Conservation (phyloP, 805 yeast species). For the Candida broadrunensis region DNA sequence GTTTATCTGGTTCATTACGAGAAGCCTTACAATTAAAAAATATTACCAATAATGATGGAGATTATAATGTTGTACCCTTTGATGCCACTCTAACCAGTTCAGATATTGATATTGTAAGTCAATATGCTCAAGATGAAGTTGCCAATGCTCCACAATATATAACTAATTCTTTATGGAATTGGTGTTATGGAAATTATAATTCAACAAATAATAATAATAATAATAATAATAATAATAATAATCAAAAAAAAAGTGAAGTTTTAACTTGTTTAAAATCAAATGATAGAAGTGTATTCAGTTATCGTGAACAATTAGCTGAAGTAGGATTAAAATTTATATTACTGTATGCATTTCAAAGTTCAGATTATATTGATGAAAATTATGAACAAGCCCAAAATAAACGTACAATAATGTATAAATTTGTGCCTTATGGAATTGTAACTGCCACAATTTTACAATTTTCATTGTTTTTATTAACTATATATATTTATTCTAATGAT, state of each 20-base stretch:
- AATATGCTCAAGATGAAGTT: slow-evolving; percentile 46
- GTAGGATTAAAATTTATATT: slow-evolving; percentile 43
- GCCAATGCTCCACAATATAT: slow-evolving; percentile 48
- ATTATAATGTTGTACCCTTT: neutral
- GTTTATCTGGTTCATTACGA: slow-evolving; percentile 47
- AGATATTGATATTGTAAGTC: slow-evolving; percentile 42
- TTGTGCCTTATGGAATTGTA: neutral
- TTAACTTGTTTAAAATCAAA: slow-evolving; percentile 16
- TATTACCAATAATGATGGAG: slow-evolving; percentile 8
- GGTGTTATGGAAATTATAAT: slow-evolving; percentile 45
- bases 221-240: slow-evolving; percentile 10
- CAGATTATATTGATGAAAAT: slow-evolving; percentile 8
- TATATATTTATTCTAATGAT: neutral
- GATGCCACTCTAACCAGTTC: slow-evolving; percentile 44
- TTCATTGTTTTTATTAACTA: neutral
- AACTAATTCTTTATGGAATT: slow-evolving; percentile 36
- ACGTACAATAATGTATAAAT: neutral
- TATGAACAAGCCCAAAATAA: neutral
- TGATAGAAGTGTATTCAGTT: slow-evolving; percentile 38
- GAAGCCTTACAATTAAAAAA: slow-evolving; percentile 23
- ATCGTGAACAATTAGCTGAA: slow-evolving; percentile 34
- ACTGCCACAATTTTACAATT: neutral
- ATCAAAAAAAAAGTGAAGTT: slow-evolving; percentile 16
- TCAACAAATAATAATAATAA: slow-evolving; percentile 10
- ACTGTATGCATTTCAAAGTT: slow-evolving; percentile 44